These are phyloP conservation scores for Talaromyces ruber DNA, from an alignment of 495 filamentous ascomycete species.

Conservation along the genomic window DNA sequence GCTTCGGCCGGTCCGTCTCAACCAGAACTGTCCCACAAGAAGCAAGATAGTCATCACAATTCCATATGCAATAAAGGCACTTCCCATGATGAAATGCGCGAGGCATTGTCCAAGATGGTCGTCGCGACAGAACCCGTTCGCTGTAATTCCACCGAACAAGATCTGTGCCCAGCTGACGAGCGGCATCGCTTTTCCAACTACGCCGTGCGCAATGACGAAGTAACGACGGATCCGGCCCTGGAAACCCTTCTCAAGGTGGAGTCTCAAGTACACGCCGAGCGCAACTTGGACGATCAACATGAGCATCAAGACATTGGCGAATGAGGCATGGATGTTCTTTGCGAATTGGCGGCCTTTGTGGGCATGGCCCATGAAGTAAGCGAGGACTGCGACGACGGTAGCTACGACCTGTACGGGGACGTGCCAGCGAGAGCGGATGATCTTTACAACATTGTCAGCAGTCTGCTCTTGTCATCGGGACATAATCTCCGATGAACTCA, in stretches of 20 bases:
- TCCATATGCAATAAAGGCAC: conserved; percentile 91
- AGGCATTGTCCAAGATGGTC: conserved; percentile 91
- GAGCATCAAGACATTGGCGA: conserved; percentile 72
- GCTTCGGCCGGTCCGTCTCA: conserved; percentile 73
- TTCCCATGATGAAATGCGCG: conserved; percentile 98
- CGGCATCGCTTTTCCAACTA: conserved; percentile 82
- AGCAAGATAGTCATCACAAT: conserved; percentile 80
- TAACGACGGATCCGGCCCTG: conserved; percentile 67
- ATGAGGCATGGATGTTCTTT: conserved; percentile 73
- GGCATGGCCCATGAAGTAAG: conserved; percentile 83
- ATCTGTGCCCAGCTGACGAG: conserved; percentile 89
- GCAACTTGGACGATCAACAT: conserved; percentile 68
- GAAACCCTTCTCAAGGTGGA: conserved; percentile 79
- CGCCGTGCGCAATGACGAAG: conserved; percentile 64
- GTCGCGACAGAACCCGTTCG: conserved; percentile 85
- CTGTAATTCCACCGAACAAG: conserved; percentile 90
- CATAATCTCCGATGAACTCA: conserved; percentile 31
- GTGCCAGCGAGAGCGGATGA: conserved; percentile 86
- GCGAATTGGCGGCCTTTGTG: conserved; percentile 86
- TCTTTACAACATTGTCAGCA: conserved; percentile 37
- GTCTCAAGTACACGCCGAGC: conserved; percentile 78
- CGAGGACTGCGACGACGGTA: conserved; percentile 65
- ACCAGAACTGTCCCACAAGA: conserved; percentile 80
- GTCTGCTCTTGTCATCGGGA: background rate
- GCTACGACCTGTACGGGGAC: conserved; percentile 79